Conservation (phyloP, 73 alveolate genomes). For the Paramecium tetraurelia region DNA sequence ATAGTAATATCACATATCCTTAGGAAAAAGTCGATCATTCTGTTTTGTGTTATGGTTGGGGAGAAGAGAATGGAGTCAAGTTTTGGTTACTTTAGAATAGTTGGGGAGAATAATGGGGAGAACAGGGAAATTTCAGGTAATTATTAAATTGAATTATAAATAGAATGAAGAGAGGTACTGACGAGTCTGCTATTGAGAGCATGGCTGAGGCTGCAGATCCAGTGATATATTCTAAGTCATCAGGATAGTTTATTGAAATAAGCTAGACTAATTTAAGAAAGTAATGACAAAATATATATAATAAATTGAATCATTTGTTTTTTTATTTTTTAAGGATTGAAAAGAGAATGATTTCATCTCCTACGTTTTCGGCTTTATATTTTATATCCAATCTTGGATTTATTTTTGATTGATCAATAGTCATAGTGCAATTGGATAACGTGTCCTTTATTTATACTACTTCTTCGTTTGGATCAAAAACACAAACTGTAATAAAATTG, state of each 20-base stretch:
- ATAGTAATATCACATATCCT: background rate
- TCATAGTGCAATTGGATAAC: background rate
- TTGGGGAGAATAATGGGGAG: slow-evolving; percentile 64
- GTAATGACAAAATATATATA: background rate
- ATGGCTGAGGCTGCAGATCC: slow-evolving; percentile 55
- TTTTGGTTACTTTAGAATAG: slow-evolving; percentile 55
- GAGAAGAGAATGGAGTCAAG: slow-evolving; percentile 58
- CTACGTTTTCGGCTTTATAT: background rate
- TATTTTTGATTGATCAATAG: background rate
- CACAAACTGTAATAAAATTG: slow-evolving; percentile 42
- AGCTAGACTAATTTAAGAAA: background rate
- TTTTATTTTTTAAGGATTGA: slow-evolving; percentile 19
- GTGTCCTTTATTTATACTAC: slow-evolving; percentile 16
- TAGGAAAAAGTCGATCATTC: slow-evolving; percentile 64
- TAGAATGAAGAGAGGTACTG: slow-evolving; percentile 62
- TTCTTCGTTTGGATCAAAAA: slow-evolving; percentile 10
- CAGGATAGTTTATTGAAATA: slow-evolving; percentile 1
- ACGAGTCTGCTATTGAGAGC: slow-evolving; percentile 50
- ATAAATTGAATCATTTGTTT: background rate
- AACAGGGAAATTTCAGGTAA: slow-evolving; percentile 58
- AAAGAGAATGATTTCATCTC: slow-evolving; percentile 15
- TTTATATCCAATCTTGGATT: slow-evolving; percentile 5
- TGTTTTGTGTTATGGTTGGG: slow-evolving; percentile 65
- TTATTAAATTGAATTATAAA: background rate
- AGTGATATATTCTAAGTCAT: background rate